Percentiles rank a stretch among this genome's conserved stretches.
These are phyloP conservation scores for Quercus berberidifolia DNA, from an alignment of 306 rosid species.

Conservation along the genomic window DNA sequence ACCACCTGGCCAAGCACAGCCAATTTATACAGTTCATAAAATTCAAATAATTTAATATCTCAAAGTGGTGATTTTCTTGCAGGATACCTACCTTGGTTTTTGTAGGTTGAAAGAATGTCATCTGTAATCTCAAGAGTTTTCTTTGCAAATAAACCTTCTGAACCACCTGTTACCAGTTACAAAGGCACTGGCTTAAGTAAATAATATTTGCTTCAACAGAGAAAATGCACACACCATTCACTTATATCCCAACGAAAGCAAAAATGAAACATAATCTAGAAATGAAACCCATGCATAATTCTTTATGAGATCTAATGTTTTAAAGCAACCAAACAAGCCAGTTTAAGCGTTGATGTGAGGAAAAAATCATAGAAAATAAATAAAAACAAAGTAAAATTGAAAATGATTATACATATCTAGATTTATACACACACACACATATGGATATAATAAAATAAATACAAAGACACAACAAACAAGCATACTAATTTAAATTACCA, in stretches of 20 bases:
- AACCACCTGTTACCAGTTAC: slow-evolving; percentile 66
- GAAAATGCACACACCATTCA: not conserved
- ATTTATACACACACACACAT: not conserved
- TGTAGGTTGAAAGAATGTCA: slow-evolving; percentile 71
- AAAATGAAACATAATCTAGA: no score
- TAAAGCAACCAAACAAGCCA: not conserved
- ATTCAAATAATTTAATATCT: not conserved
- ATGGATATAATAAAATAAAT: not conserved
- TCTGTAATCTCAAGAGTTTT: slow-evolving; percentile 87
- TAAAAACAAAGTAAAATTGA: not conserved
- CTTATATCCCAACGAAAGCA: not conserved
- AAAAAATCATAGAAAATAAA: not conserved
- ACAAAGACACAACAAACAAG: not conserved
- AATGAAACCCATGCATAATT: not conserved
- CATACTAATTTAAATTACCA: slow-evolving; percentile 1
- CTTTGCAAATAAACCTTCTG: slow-evolving; percentile 92
- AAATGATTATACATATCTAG: not conserved
- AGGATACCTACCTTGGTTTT: slow-evolving; percentile 75
- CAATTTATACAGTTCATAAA: slow-evolving; percentile 9
- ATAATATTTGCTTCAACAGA: not conserved
- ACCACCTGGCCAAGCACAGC: slow-evolving; percentile 62
- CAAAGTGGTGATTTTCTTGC: not conserved
- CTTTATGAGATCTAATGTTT: not conserved
- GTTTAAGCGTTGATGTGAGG: not conserved
- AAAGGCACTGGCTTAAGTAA: slow-evolving; percentile 14